Evolutionary conservation across 768 basidiomycete genomes (phyloP), one percentile per base, ranked within the genome.

Genomic region (Lactarius quietus): DNA sequence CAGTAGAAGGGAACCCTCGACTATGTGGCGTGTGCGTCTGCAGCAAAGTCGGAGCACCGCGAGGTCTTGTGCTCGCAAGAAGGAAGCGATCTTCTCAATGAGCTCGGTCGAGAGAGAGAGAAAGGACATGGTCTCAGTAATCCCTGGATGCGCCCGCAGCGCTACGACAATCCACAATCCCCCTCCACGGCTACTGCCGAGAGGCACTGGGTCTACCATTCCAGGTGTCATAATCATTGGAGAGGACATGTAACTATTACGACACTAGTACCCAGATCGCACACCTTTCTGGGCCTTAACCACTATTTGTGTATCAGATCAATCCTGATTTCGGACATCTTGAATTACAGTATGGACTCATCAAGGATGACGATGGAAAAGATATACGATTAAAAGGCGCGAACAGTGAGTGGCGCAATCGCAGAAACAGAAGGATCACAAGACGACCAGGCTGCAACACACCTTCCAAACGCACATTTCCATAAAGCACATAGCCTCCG

Each of bases 41-140:
- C 63, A 64, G n/a, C 23, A 60, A 0, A 60, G 41, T 1, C 26
- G 39, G 58, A 64, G 38, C n/a, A 54, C 54, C 2, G 53, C 31
- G 20, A 65, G 31, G 17, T 61, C 64, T 29, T 56, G 53, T 0
- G 35, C 59, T 59, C 45, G 35, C 15, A 65, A 52, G 26, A 31
- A 39, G 0, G 43, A 56, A 18, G 53, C 43, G 43, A 61, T 65
- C 28, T 65, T 29, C 41, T 65, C 64, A 54, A 61, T 48, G 15
- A 65, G 54, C 38, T 65, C 63, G 0, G 57, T 43, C 7, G 58
- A 54, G 41, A 64, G 63, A 20, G 63, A 60, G 39, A 45, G 59
- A 29, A 60, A 55, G 17, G 63, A 64, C 63, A 64, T 64, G 57
- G 35, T 12, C 58, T n/a, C n/a, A n/a, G n/a, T n/a, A n/a, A n/a